Percentiles rank a stretch among this genome's conserved stretches.
phyloP scores from a whole-genome alignment of 768 basidiomycete species.

The Termitomyces titanicus region DNA sequence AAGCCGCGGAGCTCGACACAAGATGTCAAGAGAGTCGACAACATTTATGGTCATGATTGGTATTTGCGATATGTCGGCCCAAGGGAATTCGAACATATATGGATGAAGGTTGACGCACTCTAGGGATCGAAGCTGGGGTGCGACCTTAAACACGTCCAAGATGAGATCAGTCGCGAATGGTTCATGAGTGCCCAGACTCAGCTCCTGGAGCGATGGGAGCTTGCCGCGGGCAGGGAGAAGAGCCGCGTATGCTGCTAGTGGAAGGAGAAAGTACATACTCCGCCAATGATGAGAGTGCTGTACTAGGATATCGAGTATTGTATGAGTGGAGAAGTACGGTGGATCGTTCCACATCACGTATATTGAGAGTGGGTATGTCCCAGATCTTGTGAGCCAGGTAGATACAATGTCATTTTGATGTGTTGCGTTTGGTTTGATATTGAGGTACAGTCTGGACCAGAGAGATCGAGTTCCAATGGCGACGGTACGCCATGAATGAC shows the following conservation, averaged over 20 bases:
- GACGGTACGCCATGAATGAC: constrained; percentile 36
- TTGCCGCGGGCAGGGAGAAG: constrained; percentile 18
- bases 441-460: constrained; percentile 36
- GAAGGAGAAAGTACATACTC: constrained; percentile 20
- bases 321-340: constrained; percentile 17
- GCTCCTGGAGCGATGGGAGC: constrained; percentile 16
- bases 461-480: constrained; percentile 35
- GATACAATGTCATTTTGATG: constrained; percentile 15
- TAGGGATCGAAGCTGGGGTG: constrained; percentile 18
- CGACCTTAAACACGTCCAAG: constrained; percentile 16
- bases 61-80: constrained; percentile 17
- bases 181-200: constrained; percentile 18
- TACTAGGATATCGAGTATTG: constrained; percentile 18
- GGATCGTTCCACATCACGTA: constrained; percentile 20
- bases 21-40: constrained; percentile 15
- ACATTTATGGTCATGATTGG: constrained; percentile 11
- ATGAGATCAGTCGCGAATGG: constrained; percentile 3
- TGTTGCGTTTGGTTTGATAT: constrained; percentile 16
- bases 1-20: constrained; percentile 14
- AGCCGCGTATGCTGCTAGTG: constrained; percentile 14
- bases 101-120: constrained; percentile 21
- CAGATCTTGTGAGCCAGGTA: constrained; percentile 20
- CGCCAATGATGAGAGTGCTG: constrained; percentile 19
- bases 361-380: constrained; percentile 18
- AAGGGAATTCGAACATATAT: constrained; percentile 18